Evolutionary conservation across 2,329 filamentous ascomycete species (phyloP), one percentile per base, ranked within the genome.

Genomic region (Colletotrichum abscissum): DNA sequence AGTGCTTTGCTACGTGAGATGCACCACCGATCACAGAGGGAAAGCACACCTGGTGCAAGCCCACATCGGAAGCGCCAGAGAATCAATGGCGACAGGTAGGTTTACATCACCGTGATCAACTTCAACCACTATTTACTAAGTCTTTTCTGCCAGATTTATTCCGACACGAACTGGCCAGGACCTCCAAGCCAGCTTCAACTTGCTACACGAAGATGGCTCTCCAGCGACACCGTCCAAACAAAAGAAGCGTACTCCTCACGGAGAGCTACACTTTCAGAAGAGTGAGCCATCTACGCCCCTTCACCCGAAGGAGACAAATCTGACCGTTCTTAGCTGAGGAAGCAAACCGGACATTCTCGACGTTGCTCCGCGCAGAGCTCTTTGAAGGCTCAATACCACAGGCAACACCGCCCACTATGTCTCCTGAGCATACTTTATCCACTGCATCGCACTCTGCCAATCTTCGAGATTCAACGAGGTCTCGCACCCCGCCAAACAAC

Each of bases 101-200:
- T 66, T 28, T 30, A 35, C 22, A 28, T 24, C 28, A 12, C 22
- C 9, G 26, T 46, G 11, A 11, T 11, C 4, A 16, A 11, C 16
- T 4, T 16, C 19, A 4, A n/a, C 22, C 26, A 38, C 5, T 11
- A 1, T 42, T 26, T 42, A 7, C 57, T 63, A 49, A 62, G 11
- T 56, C 58, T 22, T 46, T 6, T 30, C 57, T 58, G 63, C 71
- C 80, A 97, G 97, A 78, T 99, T 99, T 81, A 98, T 99, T 77
- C 97, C 97, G 33, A 97, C 97, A 78, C 91, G 97, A 55, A 93
- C 95, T 76, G 97, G 96, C 6, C 95, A 98, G 82, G 97, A 99
- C 82, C 87, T 98, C 28, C 94, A 96, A 81, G 95, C 96, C 66
- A 97, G 95, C 82, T 98, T 97, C 84, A 98, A 92, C 80, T 86